Percentiles rank a stretch among this genome's conserved stretches.
Conservation (phyloP, 202 grass and related monocot species). For the Saccharum hybrid region DNA sequence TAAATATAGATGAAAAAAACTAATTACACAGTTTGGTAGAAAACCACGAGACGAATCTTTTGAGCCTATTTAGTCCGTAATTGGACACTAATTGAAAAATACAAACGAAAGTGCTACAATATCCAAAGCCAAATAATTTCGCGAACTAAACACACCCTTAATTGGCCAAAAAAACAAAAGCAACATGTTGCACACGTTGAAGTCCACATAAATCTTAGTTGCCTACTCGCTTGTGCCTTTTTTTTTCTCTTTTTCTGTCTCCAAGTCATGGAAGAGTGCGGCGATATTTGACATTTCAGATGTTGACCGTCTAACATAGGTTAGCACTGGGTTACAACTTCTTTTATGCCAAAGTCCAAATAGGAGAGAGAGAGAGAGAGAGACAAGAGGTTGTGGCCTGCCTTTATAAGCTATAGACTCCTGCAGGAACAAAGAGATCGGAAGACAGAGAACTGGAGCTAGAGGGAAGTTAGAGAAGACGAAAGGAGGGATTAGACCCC, state of each 20-base stretch:
- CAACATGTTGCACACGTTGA: constrained; percentile 80
- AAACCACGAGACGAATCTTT: no score
- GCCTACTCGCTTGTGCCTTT: neutral
- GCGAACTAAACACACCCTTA: neutral
- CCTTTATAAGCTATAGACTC: constrained; percentile 41
- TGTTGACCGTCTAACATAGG: constrained; percentile 53
- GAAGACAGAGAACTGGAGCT: neutral
- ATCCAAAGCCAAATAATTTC: no score
- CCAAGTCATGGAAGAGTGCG: constrained; percentile 52
- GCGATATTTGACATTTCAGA: constrained; percentile 53
- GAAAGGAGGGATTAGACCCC: constrained; percentile 11
- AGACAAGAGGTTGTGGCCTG: constrained; percentile 29
- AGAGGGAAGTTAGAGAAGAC: neutral
- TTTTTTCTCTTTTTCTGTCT: constrained; percentile 39
- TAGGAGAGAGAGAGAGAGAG: constrained; percentile 24
- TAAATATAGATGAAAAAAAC: no score
- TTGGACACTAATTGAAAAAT: no score
- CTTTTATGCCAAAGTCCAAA: constrained; percentile 51
- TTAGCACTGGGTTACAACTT: constrained; percentile 48
- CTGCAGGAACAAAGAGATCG: constrained; percentile 27
- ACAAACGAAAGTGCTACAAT: no score
- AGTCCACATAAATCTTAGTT: constrained; percentile 59
- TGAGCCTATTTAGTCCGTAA: no score
- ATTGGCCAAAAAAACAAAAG: constrained; percentile 48
- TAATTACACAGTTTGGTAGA: no score